These are phyloP conservation scores for Cladosporium oxysporum DNA, from an alignment of 2,329 filamentous ascomycete genomes.

Conservation along the genomic window DNA sequence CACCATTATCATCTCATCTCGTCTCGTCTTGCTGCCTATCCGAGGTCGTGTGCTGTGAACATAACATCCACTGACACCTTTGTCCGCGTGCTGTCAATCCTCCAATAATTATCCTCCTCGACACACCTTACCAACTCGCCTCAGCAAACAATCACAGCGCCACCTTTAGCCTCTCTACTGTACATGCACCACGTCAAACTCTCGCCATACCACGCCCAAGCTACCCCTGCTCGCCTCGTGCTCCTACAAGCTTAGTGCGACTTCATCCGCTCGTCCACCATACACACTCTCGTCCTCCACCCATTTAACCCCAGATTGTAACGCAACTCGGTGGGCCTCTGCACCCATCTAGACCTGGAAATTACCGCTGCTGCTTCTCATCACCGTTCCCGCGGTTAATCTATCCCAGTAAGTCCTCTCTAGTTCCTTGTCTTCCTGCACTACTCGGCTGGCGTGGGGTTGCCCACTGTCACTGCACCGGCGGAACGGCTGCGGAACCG, in stretches of 20 bases:
- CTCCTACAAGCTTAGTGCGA: conserved; percentile 18
- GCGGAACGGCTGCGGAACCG: conserved; percentile 20
- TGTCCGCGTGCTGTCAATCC: background rate
- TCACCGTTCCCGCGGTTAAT: background rate
- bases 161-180: background rate
- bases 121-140: background rate
- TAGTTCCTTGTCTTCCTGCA: background rate
- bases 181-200: conserved; percentile 9
- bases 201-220: background rate
- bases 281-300: background rate
- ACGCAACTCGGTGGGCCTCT: background rate
- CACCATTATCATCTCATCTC: background rate
- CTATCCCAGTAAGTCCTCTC: conserved; percentile 5
- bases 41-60: conserved; percentile 19
- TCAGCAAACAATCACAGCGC: background rate
- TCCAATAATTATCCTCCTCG: background rate
- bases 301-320: conserved; percentile 9
- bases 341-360: background rate
- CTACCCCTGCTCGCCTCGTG: conserved; percentile 17
- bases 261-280: conserved; percentile 18
- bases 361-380: background rate
- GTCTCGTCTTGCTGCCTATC: background rate
- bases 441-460: conserved; percentile 11
- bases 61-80: background rate
- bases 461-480: conserved; percentile 1